Base-by-base conservation (phyloP, 768 basidiomycete genomes). In the Tephrocybe sp. region DNA sequence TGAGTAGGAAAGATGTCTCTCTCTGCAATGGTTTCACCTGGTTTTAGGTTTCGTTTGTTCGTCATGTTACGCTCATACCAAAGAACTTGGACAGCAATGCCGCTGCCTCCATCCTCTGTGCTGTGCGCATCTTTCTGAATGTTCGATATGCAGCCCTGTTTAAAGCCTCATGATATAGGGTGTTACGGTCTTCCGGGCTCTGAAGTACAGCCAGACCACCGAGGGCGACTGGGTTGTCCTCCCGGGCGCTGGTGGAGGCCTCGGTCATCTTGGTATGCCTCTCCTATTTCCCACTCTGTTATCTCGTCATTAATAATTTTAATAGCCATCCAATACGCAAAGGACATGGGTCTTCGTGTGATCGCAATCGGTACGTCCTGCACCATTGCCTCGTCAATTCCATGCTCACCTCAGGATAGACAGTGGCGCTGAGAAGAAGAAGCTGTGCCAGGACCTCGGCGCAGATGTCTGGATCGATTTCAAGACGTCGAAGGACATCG, bases 401-500 rank as follows among this genome's bases (percentile, higher is more conserved):
- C 32, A 37, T 18, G 1, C 21, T 54, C 38, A 41, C n/a, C 18
- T 10, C 20, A 18, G 21, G 24, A 40, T 64, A 78, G 92, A 94
- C 61, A 84, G 83, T 2, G 89, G 90, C 14, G 81, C 70, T 6
- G 85, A 87, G 53, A 93, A 93, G 74, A 73, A 77, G 21, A 48
- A 58, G 38, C 48, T 58, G 0, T 58, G 57, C 21, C 21, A 48
- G 11, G 50, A 58, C 3, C 57, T 61, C 14, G 59, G 59, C 23
- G 87, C 86, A 0, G 86, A 90, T 59, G 76, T 76, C 53, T 86
- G 84, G 81, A 76, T 96, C 54, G 93, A 95, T 69, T 95, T 89
- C 72, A 79, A 74, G 50, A 70, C 80, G 61, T 76, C 75, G 9
- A 78, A 83, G 58, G 79, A 92, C 58, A 71, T 91, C 46, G 82